phyloP scores from a whole-genome alignment of 495 filamentous ascomycete genomes.

The Penicillium riverlandense region DNA sequence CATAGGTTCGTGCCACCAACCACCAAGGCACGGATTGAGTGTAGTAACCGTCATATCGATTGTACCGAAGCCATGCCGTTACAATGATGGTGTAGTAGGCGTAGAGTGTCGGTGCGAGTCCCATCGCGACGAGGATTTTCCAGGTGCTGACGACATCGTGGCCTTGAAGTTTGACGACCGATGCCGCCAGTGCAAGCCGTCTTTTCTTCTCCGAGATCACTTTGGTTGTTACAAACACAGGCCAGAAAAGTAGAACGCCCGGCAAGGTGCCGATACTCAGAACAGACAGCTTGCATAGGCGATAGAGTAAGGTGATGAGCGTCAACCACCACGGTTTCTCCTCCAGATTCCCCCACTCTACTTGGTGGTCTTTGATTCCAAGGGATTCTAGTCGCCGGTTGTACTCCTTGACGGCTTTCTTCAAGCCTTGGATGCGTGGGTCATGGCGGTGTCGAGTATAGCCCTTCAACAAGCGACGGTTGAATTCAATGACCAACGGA shows the following conservation, averaged over 20 bases:
- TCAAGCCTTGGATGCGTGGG: conserved; percentile 68
- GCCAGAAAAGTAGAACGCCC: conserved; percentile 76
- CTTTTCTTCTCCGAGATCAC: conserved; percentile 82
- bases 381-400: conserved; percentile 78
- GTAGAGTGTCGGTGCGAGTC: conserved; percentile 79
- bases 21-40: conserved; percentile 21
- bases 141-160: conserved; percentile 94
- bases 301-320: conserved; percentile 68
- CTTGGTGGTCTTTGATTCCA: conserved; percentile 87
- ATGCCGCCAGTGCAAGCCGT: conserved; percentile 77
- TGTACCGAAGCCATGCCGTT: conserved; percentile 67
- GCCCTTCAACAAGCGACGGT: conserved; percentile 81
- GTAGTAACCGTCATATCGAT: conserved; percentile 62
- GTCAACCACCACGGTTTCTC: conserved; percentile 56
- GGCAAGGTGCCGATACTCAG: conserved; percentile 80
- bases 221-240: conserved; percentile 88
- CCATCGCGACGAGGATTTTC: conserved; percentile 92
- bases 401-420: conserved; percentile 73
- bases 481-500: conserved; percentile 89
- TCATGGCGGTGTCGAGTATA: conserved; percentile 90
- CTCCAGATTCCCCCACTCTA: conserved; percentile 74
- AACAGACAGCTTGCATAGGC: conserved; percentile 63
- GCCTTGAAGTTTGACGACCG: conserved; percentile 87
- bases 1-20: conserved; percentile 30
- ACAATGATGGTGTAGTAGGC: conserved; percentile 67